Conservation (phyloP, 116 monocot species). For the Papilionanthe hybrid region DNA sequence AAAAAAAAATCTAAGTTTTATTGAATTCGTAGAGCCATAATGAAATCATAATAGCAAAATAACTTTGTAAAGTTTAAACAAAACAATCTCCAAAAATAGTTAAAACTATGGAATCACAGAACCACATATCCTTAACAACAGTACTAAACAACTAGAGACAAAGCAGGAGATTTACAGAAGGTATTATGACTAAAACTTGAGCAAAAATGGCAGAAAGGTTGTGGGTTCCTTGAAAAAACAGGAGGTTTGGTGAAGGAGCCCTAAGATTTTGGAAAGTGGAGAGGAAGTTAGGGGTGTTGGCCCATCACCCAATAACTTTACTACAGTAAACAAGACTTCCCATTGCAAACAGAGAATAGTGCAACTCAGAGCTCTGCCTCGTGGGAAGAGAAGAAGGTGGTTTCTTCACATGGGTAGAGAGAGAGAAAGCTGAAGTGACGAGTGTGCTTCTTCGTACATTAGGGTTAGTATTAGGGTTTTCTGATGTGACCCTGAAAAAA, state of each 20-base stretch:
- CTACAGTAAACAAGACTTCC: slow-evolving; percentile 7
- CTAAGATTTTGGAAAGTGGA: slow-evolving; percentile 3
- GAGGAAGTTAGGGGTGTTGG: neutral
- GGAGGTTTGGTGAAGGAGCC: neutral
- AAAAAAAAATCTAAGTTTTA: too few species aligned
- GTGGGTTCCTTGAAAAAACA: neutral
- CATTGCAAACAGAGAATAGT: neutral
- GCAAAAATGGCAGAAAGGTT: neutral
- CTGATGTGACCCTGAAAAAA: neutral
- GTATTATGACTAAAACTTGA: neutral
- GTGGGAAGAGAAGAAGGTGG: neutral
- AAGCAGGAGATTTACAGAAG: neutral
- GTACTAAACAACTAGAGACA: neutral
- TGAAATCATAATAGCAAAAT: too few species aligned
- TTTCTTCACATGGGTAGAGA: neutral
- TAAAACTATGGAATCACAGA: neutral
- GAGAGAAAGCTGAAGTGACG: neutral
- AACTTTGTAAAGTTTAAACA: neutral
- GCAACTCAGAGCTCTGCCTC: slow-evolving; percentile 5
- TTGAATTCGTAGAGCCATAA: too few species aligned
- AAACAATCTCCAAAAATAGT: neutral
- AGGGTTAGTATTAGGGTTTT: slow-evolving; percentile 10
- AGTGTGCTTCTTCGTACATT: neutral
- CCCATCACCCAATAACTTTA: neutral
- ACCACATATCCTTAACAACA: too few species aligned